Conservation (phyloP, 2,329 filamentous ascomycete species). For the Dryadomyces quercivorus region DNA sequence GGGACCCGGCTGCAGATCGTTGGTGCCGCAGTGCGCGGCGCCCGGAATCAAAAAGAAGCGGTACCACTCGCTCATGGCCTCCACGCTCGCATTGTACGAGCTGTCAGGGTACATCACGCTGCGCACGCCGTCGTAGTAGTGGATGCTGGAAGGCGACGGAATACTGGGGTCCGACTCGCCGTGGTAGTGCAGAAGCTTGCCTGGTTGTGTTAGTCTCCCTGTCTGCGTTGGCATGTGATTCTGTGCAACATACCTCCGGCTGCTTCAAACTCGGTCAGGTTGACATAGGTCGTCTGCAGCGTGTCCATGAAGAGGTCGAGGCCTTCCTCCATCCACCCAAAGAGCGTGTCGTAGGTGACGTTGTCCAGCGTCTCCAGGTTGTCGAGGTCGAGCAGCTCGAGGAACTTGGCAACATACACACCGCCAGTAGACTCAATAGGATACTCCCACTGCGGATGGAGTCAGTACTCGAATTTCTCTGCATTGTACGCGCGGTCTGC, state of each 20-base stretch:
- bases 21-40: constrained; percentile 35
- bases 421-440: constrained; percentile 11
- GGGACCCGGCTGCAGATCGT: constrained; percentile 29
- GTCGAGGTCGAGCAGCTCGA: constrained; percentile 20
- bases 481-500: too few relatives aligned
- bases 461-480: too few relatives aligned
- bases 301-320: constrained; percentile 34
- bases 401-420: constrained; percentile 18
- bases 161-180: constrained; percentile 37
- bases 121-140: constrained; percentile 30
- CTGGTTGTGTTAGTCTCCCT: constrained; percentile 24
- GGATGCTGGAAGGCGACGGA: constrained; percentile 32
- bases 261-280: constrained; percentile 9
- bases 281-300: constrained; percentile 22
- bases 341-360: constrained; percentile 40
- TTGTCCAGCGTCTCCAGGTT: constrained; percentile 22
- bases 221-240: too few relatives aligned
- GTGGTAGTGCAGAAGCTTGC: constrained; percentile 40
- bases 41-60: constrained; percentile 30
- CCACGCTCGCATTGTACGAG: constrained; percentile 14
- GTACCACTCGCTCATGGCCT: constrained; percentile 26
- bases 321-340: constrained; percentile 33
- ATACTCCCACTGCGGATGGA: too few relatives aligned
- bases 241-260: constrained; percentile 27
- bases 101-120: constrained; percentile 24